These are phyloP conservation scores for Syzygium oleosum DNA, from an alignment of 345 rosid species.

Conservation along the genomic window DNA sequence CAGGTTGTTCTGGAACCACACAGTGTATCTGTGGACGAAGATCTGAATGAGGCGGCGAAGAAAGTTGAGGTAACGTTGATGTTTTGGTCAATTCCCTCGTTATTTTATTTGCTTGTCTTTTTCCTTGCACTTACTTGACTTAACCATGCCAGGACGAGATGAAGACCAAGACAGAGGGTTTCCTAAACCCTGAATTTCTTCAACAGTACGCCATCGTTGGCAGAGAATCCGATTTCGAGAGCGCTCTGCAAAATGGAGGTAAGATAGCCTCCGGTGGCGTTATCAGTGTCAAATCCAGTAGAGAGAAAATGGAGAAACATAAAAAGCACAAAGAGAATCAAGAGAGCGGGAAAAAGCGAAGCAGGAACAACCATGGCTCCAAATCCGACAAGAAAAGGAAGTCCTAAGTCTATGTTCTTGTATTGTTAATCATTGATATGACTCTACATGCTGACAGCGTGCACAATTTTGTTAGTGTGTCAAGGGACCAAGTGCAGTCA, in stretches of 20 bases:
- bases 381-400: constrained; percentile 55
- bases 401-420: constrained; percentile 1
- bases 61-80: constrained; percentile 58
- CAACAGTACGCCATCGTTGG: constrained; percentile 59
- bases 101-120: background rate
- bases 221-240: constrained; percentile 54
- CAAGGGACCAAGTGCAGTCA: background rate
- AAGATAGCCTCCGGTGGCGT: constrained; percentile 52
- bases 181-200: constrained; percentile 52
- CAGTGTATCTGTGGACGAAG: constrained; percentile 73
- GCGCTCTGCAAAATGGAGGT: constrained; percentile 48
- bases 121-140: background rate
- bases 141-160: constrained; percentile 41
- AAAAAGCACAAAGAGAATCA: constrained; percentile 31
- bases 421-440: background rate
- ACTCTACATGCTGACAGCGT: background rate
- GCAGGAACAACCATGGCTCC: constrained; percentile 30
- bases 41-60: constrained; percentile 74
- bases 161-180: constrained; percentile 48
- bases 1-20: constrained; percentile 77
- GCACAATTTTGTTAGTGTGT: background rate
- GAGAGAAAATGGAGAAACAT: constrained; percentile 24
- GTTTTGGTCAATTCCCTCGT: background rate
- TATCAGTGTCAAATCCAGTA: constrained; percentile 53
- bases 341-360: constrained; percentile 44